phyloP scores from a whole-genome alignment of 83 land plant genomes.

The Picea mariana region DNA sequence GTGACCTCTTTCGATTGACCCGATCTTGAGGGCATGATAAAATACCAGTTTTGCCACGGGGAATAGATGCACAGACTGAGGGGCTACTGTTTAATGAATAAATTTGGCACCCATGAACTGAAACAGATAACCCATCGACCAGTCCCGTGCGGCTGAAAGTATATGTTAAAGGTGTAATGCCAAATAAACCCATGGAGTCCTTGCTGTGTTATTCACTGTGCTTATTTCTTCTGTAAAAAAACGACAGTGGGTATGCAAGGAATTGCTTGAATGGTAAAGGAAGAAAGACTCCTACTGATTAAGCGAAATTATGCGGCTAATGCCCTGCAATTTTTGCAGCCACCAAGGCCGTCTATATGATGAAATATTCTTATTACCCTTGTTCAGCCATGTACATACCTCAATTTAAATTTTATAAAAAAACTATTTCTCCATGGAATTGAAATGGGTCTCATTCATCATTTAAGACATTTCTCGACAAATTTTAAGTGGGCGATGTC shows the following conservation, averaged over 20 bases:
- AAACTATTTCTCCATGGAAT: no score
- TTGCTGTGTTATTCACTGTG: no score
- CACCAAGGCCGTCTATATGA: background rate
- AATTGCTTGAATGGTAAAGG: background rate
- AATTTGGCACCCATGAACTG: background rate
- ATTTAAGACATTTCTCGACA: no score
- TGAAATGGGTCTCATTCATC: no score
- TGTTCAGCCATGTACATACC: background rate
- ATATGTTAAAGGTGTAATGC: background rate
- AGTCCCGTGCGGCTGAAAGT: background rate
- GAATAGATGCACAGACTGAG: no score
- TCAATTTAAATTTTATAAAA: background rate
- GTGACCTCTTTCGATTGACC: background rate
- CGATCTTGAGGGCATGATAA: slow-evolving; percentile 1
- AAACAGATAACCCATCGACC: background rate
- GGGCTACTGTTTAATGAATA: background rate
- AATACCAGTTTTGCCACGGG: background rate
- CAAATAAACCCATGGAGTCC: background rate
- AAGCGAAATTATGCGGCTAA: background rate
- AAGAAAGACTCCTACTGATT: background rate
- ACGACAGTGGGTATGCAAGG: background rate
- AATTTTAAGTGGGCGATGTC: no score
- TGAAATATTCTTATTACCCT: background rate
- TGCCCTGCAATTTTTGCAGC: background rate
- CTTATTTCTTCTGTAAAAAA: background rate